These are phyloP conservation scores for Claviceps arundinis DNA, from an alignment of 2,329 filamentous ascomycete species.

Conservation along the genomic window DNA sequence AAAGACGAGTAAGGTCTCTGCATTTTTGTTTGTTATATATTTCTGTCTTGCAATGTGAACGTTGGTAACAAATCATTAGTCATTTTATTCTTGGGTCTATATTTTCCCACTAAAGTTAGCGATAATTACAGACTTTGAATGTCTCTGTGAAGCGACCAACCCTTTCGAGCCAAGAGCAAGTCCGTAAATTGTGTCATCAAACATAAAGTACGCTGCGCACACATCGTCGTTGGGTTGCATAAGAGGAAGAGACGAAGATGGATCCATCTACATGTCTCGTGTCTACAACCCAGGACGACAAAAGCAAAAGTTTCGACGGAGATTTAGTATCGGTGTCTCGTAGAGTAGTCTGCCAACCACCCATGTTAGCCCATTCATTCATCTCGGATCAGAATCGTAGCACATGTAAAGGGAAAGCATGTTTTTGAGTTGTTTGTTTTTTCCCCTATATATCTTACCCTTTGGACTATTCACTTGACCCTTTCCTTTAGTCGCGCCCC, in stretches of 20 bases:
- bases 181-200: background rate
- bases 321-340: slow-evolving; percentile 23
- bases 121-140: background rate
- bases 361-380: background rate
- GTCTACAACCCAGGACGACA: background rate
- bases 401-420: background rate
- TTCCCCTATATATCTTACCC: slow-evolving; percentile 24
- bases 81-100: background rate
- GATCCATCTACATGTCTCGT: background rate
- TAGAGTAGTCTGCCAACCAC: slow-evolving; percentile 19
- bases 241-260: too few relatives aligned
- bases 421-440: background rate
- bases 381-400: background rate
- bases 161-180: slow-evolving; percentile 7
- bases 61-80: background rate
- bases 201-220: background rate
- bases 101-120: slow-evolving; percentile 4
- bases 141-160: slow-evolving; percentile 15
- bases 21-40: too few relatives aligned
- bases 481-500: slow-evolving; percentile 94
- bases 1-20: too few relatives aligned
- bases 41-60: too few relatives aligned
- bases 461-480: slow-evolving; percentile 96
- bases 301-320: background rate
- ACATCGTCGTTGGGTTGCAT: background rate